Conservation (phyloP, 164 flowering plant genomes). For the Annona cherimola region DNA sequence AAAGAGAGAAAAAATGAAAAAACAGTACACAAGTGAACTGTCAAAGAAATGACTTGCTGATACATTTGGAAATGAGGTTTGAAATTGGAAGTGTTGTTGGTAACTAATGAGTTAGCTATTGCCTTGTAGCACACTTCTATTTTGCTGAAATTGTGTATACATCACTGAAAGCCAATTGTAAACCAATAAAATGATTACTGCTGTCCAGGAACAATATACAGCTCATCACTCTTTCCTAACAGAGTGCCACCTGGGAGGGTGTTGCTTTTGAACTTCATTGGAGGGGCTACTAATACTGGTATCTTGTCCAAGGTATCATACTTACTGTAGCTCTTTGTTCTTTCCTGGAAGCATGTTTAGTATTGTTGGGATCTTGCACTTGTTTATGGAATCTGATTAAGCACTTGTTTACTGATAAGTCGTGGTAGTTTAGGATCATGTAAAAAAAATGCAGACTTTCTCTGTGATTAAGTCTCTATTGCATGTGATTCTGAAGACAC, state of each 20-base stretch:
- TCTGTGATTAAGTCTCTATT: too few species aligned
- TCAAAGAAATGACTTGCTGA: not conserved
- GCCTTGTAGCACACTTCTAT: not conserved
- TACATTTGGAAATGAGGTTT: conserved; percentile 1
- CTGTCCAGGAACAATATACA: conserved; percentile 82
- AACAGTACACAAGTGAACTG: not conserved
- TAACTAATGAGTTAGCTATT: not conserved
- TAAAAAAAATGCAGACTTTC: too few species aligned
- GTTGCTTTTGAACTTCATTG: conserved; percentile 84
- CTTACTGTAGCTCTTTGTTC: not conserved
- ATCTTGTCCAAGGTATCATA: conserved; percentile 64
- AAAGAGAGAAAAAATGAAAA: not conserved
- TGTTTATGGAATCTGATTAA: not conserved
- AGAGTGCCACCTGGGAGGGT: conserved; percentile 89
- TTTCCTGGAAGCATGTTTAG: not conserved
- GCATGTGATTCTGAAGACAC: too few species aligned
- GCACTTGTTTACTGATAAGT: not conserved
- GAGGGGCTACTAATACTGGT: conserved; percentile 89
- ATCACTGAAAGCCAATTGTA: not conserved
- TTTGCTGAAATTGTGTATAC: not conserved
- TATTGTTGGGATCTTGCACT: not conserved
- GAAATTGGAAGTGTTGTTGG: not conserved
- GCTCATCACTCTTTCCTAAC: conserved; percentile 92
- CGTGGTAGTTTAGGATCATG: too few species aligned
- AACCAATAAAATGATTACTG: not conserved